Conservation (phyloP, 2,329 filamentous ascomycete genomes). For the Calonectria leucothoes region DNA sequence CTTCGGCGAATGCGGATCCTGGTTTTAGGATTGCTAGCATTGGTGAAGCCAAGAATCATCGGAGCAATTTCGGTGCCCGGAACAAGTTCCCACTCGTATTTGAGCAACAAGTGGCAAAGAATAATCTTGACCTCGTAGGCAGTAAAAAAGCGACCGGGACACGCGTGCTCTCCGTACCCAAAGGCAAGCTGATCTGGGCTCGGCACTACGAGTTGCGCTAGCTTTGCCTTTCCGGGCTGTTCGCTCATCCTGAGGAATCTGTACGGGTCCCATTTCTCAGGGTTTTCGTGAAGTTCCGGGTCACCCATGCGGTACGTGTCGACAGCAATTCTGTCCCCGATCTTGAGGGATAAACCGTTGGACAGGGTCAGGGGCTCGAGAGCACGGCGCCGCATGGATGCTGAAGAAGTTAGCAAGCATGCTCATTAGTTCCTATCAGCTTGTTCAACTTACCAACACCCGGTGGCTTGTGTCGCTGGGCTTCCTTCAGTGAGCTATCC, state of each 20-base stretch:
- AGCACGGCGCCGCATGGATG: neutral
- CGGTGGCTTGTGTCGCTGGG: neutral
- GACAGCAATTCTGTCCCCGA: constrained; percentile 1
- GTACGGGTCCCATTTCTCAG: constrained; percentile 7
- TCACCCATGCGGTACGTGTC: constrained; percentile 10
- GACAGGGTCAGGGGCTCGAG: neutral
- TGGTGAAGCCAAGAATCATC: neutral
- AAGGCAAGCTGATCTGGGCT: neutral
- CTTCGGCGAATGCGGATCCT: neutral
- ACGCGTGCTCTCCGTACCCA: neutral
- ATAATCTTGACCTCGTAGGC: neutral
- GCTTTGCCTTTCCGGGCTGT: neutral
- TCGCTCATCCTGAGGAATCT: constrained; percentile 12
- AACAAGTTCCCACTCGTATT: neutral
- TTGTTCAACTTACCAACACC: neutral
- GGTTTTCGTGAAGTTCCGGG: constrained; percentile 9
- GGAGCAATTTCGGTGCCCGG: neutral
- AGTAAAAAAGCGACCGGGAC: neutral
- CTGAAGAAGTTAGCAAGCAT: neutral
- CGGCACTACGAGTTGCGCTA: neutral
- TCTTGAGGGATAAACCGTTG: constrained; percentile 56
- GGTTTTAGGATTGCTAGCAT: neutral
- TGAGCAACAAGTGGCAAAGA: neutral
- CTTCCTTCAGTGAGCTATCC: neutral
- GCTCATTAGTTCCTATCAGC: neutral